Evolutionary conservation across 192 early-diverging fungal species (phyloP), one percentile per base, ranked within the genome.

Genomic region (Backusella psychrophila): DNA sequence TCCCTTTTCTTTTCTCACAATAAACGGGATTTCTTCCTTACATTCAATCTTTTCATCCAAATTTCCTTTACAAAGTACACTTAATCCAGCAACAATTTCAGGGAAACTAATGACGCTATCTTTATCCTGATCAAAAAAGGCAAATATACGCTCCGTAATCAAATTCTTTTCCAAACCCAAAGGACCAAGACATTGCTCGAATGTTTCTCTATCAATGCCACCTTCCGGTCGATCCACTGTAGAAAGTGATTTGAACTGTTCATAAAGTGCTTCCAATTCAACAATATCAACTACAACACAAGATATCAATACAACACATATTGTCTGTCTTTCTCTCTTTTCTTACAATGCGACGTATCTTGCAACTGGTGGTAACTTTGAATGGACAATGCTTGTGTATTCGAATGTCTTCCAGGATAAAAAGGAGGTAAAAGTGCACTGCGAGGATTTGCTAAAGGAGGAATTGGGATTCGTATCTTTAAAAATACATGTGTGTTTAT

Each of bases 401-500:
- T 65, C 39, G 52, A 52, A 39, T 79, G 63, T 31, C 77, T 83
- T 73, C 82, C 82, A 11, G 95, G 96, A 81, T 96, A 99, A 69
- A 97, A 88, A 31, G 87, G 81, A 19, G 86, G 88, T 12, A 96
- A 77, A 23, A 95, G 85, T 19, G 94, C 92, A 14, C 84, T 88
- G 9, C 92, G 81, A 29, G 92, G 87, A 79, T 95, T 96, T 68
- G 92, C 90, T 34, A 97, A 85, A n/a, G 95, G 93, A 38, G 97
- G 96, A 33, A 97, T 88, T 1, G 97, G 95, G 74, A 99, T 91
- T 6, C 93, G 77, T 65, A 99, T 95, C 75, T 98, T 97, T 53
- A 97, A 84, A 83, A 98, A 93, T 3, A 93, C 86, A 70, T 99
- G 97, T 15, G 95, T 94, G 29, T 86, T 83, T 44, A 81, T 73